Evolutionary conservation across 352 stramenopile species (phyloP), one percentile per base, ranked within the genome.

Genomic region (Phytophthora melonis): DNA sequence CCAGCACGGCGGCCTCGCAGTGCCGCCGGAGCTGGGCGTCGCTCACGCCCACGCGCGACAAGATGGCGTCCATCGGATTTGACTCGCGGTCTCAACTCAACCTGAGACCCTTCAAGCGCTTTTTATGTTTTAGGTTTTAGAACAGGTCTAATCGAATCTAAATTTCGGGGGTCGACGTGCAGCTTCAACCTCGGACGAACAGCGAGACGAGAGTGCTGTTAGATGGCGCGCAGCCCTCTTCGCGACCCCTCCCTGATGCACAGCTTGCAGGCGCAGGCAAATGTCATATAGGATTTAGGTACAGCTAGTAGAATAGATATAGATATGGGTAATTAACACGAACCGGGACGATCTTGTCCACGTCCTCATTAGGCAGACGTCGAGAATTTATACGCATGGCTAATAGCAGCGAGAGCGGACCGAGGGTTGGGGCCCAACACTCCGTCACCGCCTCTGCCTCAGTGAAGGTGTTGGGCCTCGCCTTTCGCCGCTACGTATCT

Each of bases 21-120:
- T 78, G 70, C 6, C 43, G 57, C 54, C 65, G 70, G 25, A 77
- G 54, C 34, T 77, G 53, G 21, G 45, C 65, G 27, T 74, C 70
- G 23, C 62, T 68, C 13, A 75, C 39, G 25, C 57, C 58, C 25
- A 68, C 55, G 21, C 70, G 70, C 1, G 65, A 58, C 30, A 77
- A 34, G 34, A 77, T 74, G 23, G 58, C 47, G 34, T 74, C 64
- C 70, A 74, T 72, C 21, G 19, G 39, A 58, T 68, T 45, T 10
- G 41, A 34, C 30, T 34, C 30, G 30, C 30, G 30, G 30, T 34
- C 30, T 34, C 30, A 34, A n/a, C n/a, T n/a, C 6, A 5, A 30
- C 2, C 4, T 30, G 25, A 30, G 25, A 30, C 25, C 4, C 27
- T 34, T 34, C 30, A 34, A 34, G 30, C 30, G 30, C 23, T 34